Conservation (phyloP, 805 yeast genomes). For the Lachancea thermotolerans region DNA sequence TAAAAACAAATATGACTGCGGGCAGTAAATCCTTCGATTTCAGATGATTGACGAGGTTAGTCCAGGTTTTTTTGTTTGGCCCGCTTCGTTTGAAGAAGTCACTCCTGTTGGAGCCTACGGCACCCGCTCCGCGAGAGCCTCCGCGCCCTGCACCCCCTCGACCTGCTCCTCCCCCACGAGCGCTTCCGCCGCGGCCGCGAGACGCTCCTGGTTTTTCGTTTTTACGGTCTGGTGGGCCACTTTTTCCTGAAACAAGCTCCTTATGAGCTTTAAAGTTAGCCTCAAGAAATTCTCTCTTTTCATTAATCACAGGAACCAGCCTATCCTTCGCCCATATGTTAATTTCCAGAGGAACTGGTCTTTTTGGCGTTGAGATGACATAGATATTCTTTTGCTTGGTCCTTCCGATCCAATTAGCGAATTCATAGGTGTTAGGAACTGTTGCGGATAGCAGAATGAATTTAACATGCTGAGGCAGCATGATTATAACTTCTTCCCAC, state of each 20-base stretch:
- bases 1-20: conserved; percentile 87
- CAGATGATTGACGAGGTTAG: conserved; percentile 61
- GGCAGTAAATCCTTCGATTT: conserved; percentile 70
- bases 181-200: conserved; percentile 25
- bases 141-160: conserved; percentile 31
- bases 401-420: conserved; percentile 98
- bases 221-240: conserved; percentile 30
- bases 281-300: conserved; percentile 63
- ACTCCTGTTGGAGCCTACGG: conserved; percentile 31
- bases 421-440: conserved; percentile 96
- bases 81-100: conserved; percentile 46
- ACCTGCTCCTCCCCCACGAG: conserved; percentile 20
- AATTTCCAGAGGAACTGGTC: conserved; percentile 94
- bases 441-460: conserved; percentile 90
- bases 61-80: conserved; percentile 77
- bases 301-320: conserved; percentile 65
- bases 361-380: conserved; percentile 90
- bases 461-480: conserved; percentile 95
- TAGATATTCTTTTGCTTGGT: conserved; percentile 94
- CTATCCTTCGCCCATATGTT: conserved; percentile 76
- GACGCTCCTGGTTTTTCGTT: conserved; percentile 16
- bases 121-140: conserved; percentile 37
- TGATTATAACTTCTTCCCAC: conserved; percentile 98
- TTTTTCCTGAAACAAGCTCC: conserved; percentile 41
- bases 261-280: conserved; percentile 55